Base-by-base conservation (phyloP, 257 asterid species). In the Penstemon newberryi region DNA sequence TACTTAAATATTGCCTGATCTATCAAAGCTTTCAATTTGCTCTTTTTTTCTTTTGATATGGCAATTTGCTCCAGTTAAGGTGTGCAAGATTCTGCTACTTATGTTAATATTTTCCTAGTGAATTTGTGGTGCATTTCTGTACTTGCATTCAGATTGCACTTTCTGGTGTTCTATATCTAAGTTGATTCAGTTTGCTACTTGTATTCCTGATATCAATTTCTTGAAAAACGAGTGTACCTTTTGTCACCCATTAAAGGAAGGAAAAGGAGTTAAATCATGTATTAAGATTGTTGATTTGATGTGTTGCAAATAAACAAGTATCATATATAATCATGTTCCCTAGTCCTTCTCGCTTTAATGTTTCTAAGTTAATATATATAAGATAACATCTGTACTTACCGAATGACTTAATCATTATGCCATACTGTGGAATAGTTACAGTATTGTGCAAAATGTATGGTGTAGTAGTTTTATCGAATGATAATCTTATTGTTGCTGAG, bases 111-210 rank as follows among this genome's bases (percentile, higher is more conserved):
- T 8, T 65, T 59, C 50, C 63, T 61, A 65, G 40, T 62, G 13
- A 52, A 47, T 56, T 36, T 38, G 41, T 56, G 11, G 43, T 63
- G 40, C 11, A 47, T 50, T 44, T 51, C 18, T 51, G 43, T 25
- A 39, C 18, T 37, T 60, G 46, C 60, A 49, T 25, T 25, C 52
- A 62, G 50, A 56, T 69, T 69, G 19, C 40, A 51, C 53, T 50
- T 25, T 13, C 41, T 42, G 51, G 55, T 4, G 43, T 64, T 65
- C 57, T 50, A 47, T 33, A 55, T 66, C 62, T 38, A 8, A 61
- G 69, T 58, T 60, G 37, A 33, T 51, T 73, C 64, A 49, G 49
- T 70, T 70, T 45, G 63, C 53, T 2, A 12, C 49, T 77, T 67
- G 46, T 19, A 56, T 53, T 55, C 10, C 39, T 46, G 15, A 8